Evolutionary conservation across 2,329 filamentous ascomycete genomes (phyloP).

Genomic region (Magnaporthiopsis poae): DNA sequence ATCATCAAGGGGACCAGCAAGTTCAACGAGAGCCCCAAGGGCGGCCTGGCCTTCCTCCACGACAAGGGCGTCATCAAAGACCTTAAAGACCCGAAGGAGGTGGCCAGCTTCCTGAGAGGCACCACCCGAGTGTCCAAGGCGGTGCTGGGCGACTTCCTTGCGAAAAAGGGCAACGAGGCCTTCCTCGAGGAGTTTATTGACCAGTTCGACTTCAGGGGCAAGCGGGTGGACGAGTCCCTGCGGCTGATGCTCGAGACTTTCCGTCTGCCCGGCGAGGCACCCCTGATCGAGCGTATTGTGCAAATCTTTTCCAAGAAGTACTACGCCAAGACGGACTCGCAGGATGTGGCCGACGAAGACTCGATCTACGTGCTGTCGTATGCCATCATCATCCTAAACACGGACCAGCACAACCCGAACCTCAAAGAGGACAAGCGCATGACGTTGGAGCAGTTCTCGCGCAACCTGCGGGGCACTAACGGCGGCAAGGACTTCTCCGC

Average conservation of each 20-base stretch:
- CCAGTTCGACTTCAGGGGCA: constrained; percentile 77
- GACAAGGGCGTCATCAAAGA: constrained; percentile 77
- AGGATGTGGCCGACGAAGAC: constrained; percentile 74
- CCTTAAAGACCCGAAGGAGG: constrained; percentile 60
- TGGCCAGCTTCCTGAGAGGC: constrained; percentile 79
- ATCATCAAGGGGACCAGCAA: constrained; percentile 81
- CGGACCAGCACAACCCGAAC: constrained; percentile 92
- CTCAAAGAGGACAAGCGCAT: constrained; percentile 71
- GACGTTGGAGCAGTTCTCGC: constrained; percentile 71
- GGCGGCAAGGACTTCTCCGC: constrained; percentile 71
- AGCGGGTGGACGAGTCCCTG: constrained; percentile 82
- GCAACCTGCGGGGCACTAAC: constrained; percentile 86
- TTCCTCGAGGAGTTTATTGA: constrained; percentile 76
- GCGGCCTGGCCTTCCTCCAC: constrained; percentile 74
- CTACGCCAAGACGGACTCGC: constrained; percentile 56
- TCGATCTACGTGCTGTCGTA: constrained; percentile 85
- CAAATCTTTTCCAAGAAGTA: constrained; percentile 81
- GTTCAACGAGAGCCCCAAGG: constrained; percentile 92
- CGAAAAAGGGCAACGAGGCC: constrained; percentile 79
- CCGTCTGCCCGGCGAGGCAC: constrained; percentile 83
- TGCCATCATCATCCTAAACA: constrained; percentile 95
- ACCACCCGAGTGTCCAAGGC: constrained; percentile 85
- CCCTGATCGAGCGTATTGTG: constrained; percentile 85
- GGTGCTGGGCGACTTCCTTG: constrained; percentile 81
- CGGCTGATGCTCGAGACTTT: constrained; percentile 82